Evolutionary conservation across 345 rosid genomes (phyloP).

Genomic region (Mangifera indica): DNA sequence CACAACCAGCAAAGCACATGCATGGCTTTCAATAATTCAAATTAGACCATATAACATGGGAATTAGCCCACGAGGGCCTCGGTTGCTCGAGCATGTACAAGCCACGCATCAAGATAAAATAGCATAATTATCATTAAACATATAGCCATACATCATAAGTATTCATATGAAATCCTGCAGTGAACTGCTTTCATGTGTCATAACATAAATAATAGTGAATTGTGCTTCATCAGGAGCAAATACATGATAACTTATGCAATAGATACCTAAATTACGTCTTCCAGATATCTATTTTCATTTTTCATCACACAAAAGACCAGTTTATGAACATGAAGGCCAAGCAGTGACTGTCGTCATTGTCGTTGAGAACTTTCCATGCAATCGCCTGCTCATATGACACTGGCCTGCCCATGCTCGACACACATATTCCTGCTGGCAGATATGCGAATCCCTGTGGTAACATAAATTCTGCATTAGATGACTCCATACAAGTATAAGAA

Average conservation of each 20-base stretch:
- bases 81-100: no score
- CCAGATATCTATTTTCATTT: neutral
- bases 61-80: no score
- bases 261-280: conserved; percentile 20
- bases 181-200: conserved; percentile 15
- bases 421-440: conserved; percentile 73
- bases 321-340: conserved; percentile 76
- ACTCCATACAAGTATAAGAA: neutral
- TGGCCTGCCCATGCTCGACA: conserved; percentile 88
- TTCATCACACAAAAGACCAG: conserved; percentile 79
- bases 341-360: conserved; percentile 71
- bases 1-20: neutral
- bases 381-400: conserved; percentile 77
- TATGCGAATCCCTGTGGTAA: conserved; percentile 63
- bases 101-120: no score
- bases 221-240: conserved; percentile 15
- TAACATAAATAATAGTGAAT: neutral
- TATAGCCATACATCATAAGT: neutral
- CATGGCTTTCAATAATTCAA: neutral
- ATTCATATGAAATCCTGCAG: conserved; percentile 17
- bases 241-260: conserved; percentile 13
- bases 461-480: neutral
- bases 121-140: conserved; percentile 1
- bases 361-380: conserved; percentile 87
- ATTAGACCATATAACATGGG: neutral